A percentile compares a stretch with the other conserved stretches of the same genome.
phyloP scores from a whole-genome alignment of 495 filamentous ascomycete species.

The Neurospora cerealis region DNA sequence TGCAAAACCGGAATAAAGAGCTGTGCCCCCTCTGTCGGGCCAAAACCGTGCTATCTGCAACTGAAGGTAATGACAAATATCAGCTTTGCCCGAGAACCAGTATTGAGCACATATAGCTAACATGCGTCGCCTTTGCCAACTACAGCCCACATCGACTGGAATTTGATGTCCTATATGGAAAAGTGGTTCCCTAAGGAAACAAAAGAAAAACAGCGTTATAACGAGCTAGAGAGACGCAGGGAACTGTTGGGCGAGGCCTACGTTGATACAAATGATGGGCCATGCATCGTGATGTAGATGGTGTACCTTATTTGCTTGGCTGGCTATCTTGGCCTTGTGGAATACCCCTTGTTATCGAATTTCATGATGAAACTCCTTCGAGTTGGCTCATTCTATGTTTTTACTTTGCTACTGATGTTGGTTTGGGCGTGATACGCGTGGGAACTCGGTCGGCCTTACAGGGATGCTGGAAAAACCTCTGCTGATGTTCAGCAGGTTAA shows the following conservation, averaged over 20 bases:
- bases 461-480: neutral
- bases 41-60: conserved; percentile 49
- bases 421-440: neutral
- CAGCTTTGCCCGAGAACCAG: neutral
- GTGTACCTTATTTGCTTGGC: neutral
- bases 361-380: neutral
- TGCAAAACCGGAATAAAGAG: conserved; percentile 50
- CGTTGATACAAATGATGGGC: conserved; percentile 29
- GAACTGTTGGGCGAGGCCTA: conserved; percentile 44
- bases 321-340: neutral
- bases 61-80: conserved; percentile 31
- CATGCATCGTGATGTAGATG: conserved; percentile 31
- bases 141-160: conserved; percentile 49
- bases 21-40: conserved; percentile 60
- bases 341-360: neutral
- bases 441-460: neutral
- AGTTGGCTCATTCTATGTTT: neutral
- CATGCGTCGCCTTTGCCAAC: neutral
- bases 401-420: neutral
- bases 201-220: conserved; percentile 51
- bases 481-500: neutral
- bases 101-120: neutral
- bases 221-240: conserved; percentile 41
- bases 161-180: conserved; percentile 29
- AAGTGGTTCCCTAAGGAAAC: conserved; percentile 60